Conservation (phyloP, 192 early-diverging fungal genomes). For the Linderina pennispora region DNA sequence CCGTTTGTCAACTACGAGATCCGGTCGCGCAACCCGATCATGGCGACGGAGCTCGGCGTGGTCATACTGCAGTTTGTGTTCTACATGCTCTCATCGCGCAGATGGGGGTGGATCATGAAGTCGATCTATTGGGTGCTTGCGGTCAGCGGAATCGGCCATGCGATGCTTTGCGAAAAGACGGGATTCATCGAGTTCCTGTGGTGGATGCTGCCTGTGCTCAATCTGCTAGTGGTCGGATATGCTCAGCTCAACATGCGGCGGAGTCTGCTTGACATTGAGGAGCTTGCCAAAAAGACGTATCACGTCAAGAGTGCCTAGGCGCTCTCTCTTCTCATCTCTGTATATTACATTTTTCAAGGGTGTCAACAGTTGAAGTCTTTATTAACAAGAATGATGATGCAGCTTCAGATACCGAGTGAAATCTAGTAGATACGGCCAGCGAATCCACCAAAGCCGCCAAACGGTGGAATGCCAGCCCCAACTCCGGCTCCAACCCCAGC, state of each 20-base stretch:
- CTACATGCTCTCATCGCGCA: conserved; percentile 23
- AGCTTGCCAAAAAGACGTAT: conserved; percentile 6
- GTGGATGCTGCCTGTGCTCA: conserved; percentile 29
- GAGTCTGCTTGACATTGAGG: conserved; percentile 16
- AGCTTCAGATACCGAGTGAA: too few species aligned
- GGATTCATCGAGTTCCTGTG: conserved; percentile 19
- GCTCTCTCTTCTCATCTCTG: too few species aligned
- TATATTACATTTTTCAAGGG: too few species aligned
- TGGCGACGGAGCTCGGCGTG: conserved; percentile 32
- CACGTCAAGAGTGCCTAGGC: conserved; percentile 20
- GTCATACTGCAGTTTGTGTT: conserved; percentile 31
- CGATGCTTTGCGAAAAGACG: conserved; percentile 11
- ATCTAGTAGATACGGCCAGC: too few species aligned
- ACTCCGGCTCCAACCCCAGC: too few species aligned
- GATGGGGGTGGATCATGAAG: conserved; percentile 18
- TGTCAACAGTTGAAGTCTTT: too few species aligned
- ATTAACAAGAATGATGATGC: too few species aligned
- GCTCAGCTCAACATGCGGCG: conserved; percentile 41
- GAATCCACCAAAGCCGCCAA: too few species aligned
- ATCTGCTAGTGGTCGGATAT: conserved; percentile 19
- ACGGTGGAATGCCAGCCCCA: too few species aligned
- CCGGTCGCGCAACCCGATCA: conserved; percentile 18
- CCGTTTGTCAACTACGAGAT: conserved; percentile 16
- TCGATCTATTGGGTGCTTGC: conserved; percentile 1
- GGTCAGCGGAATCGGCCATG: conserved; percentile 3